Base-by-base conservation (phyloP, 2,329 filamentous ascomycete species). In the Fusarium beomiforme region DNA sequence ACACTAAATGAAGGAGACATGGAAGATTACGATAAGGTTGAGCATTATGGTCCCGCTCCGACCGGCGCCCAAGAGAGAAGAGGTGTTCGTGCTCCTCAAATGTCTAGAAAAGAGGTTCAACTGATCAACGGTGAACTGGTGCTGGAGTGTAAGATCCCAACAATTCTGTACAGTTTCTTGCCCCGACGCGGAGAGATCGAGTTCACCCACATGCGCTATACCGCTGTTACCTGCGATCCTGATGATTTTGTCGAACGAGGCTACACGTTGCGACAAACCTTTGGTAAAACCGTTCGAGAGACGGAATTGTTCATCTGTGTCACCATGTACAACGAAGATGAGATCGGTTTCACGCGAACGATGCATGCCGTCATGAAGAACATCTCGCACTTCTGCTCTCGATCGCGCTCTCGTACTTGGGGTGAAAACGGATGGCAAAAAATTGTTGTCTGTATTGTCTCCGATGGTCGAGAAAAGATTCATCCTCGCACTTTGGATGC, bases 291-390 rank as follows among this genome's bases (percentile, higher is more conserved):
- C 2, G 85, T 91, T 31, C 90, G 96, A 69, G 95, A 98, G 81
- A 98, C 95, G 0, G 96, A 99, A 81, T 85, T 99, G 11, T 96
- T 98, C 80, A 97, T 99, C 76, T 97, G 95, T 79, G 86, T 99
- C 68, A 99, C 96, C 75, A 98, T 98, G 96, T 98, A 98, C 85
- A 99, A 99, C 81, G 96, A 99, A 82, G 93, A 98, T 81, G 96
- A 98, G 79, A 93, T 97, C 76, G 90, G 94, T 78, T 99, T 99
- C 76, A 98, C 96, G 10, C 90, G 96, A 49, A 99, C 96, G 2
- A 98, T 99, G 95, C 94, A 98, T 80, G 96, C 95, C 59, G 93
- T 99, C 61, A 97, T 99, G 93, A 94, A 97, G 81, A 99, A 99
- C 80, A 95, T 99, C 76, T 91, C 93, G 17, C 96, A 98, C 80